Conservation (phyloP, 1,139 yeast species). For the Yamadazyma oceani region DNA sequence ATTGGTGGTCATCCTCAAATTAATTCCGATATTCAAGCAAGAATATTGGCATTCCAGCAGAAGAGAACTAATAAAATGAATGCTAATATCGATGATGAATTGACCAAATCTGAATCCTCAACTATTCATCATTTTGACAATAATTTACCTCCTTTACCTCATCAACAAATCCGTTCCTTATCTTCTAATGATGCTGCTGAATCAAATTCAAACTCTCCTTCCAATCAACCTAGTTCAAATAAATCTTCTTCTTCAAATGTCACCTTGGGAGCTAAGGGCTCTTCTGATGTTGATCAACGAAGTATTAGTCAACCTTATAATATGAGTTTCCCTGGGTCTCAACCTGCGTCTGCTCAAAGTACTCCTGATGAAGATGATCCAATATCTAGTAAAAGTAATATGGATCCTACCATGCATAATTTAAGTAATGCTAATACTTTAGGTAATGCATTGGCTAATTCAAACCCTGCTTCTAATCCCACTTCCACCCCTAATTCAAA, state of each 20-base stretch:
- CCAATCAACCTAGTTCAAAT: neutral
- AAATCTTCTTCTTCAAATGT: neutral
- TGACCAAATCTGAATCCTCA: slow-evolving; percentile 8
- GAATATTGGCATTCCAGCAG: slow-evolving; percentile 73
- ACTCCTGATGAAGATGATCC: slow-evolving; percentile 1
- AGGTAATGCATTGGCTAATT: slow-evolving; percentile 18
- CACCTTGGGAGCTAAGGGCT: neutral
- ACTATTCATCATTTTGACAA: slow-evolving; percentile 8
- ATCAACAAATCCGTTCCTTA: slow-evolving; percentile 15
- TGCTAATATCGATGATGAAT: slow-evolving; percentile 8
- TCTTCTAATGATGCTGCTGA: slow-evolving; percentile 17
- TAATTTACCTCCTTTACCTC: slow-evolving; percentile 16
- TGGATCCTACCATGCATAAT: neutral
- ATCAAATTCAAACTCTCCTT: neutral
- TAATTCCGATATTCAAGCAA: slow-evolving; percentile 72
- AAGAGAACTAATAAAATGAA: slow-evolving; percentile 43
- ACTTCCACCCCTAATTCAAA: slow-evolving; percentile 5
- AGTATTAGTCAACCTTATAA: neutral
- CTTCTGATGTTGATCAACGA: neutral
- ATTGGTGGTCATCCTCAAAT: slow-evolving; percentile 25
- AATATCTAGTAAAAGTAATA: neutral
- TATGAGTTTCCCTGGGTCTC: too few species aligned
- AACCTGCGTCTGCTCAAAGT: too few species aligned
- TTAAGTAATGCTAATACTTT: neutral
- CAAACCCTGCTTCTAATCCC: too few species aligned